These are phyloP conservation scores for Darksidea phi DNA, from an alignment of 495 filamentous ascomycete species.

Conservation along the genomic window DNA sequence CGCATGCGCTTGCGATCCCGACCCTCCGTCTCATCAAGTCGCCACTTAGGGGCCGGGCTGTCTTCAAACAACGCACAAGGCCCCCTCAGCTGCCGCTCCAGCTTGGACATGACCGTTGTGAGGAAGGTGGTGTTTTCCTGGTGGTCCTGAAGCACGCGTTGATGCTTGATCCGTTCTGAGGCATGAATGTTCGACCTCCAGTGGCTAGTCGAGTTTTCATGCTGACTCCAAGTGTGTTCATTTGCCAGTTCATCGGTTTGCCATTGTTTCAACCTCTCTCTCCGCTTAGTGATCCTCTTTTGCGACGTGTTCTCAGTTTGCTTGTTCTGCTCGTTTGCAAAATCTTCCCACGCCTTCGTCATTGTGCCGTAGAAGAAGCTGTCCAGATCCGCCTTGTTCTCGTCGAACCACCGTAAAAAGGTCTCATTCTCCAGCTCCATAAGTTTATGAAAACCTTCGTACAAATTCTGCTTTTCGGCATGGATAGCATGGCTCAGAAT, in stretches of 20 bases:
- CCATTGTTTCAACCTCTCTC: conserved; percentile 80
- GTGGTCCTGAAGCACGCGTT: conserved; percentile 81
- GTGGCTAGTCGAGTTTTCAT: conserved; percentile 78
- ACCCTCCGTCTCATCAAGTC: conserved; percentile 91
- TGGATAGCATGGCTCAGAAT: conserved; percentile 68
- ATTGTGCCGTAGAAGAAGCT: conserved; percentile 73
- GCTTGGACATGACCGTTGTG: conserved; percentile 66
- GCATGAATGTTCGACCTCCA: conserved; percentile 95
- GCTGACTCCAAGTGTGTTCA: conserved; percentile 70
- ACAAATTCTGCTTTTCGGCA: conserved; percentile 68
- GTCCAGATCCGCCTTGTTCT: conserved; percentile 78
- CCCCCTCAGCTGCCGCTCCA: conserved; percentile 69
- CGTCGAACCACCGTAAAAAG: conserved; percentile 85
- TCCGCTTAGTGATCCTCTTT: conserved; percentile 66
- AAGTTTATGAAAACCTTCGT: conserved; percentile 75
- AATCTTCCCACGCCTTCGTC: conserved; percentile 79
- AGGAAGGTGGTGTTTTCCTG: conserved; percentile 81
- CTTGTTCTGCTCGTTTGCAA: conserved; percentile 74
- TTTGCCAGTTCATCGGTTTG: conserved; percentile 60
- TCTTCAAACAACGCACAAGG: conserved; percentile 77
- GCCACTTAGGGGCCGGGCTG: conserved; percentile 68
- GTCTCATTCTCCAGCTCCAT: conserved; percentile 81
- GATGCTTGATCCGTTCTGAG: conserved; percentile 87
- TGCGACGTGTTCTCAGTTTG: conserved; percentile 70
- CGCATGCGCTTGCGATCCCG: conserved; percentile 91